Percentiles rank a stretch among this genome's conserved stretches.
Conservation (phyloP, 805 yeast genomes). For the Ogataea philodendri region DNA sequence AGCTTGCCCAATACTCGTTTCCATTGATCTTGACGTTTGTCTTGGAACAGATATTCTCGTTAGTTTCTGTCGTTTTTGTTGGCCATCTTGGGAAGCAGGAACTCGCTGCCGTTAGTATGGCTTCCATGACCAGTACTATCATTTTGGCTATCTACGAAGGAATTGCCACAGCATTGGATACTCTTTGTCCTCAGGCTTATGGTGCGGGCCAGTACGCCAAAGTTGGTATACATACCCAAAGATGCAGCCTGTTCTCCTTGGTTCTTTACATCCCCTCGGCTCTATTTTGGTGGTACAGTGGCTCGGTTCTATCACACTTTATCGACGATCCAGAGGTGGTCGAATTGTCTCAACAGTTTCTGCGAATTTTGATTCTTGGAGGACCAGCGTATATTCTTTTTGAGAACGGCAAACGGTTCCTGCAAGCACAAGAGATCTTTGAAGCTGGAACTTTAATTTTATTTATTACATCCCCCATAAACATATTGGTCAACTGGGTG, state of each 20-base stretch:
- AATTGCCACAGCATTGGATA: constrained; percentile 70
- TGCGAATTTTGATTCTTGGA: constrained; percentile 58
- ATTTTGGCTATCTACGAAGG: constrained; percentile 75
- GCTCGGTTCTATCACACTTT: constrained; percentile 41
- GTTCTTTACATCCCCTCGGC: constrained; percentile 58
- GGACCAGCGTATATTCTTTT: constrained; percentile 69
- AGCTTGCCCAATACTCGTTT: constrained; percentile 41
- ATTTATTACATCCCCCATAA: constrained; percentile 67
- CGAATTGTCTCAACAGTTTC: constrained; percentile 53
- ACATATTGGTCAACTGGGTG: constrained; percentile 61
- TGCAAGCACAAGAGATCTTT: constrained; percentile 77
- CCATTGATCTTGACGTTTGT: constrained; percentile 68
- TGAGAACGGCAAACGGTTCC: constrained; percentile 69
- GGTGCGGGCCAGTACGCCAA: constrained; percentile 61
- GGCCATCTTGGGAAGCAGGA: constrained; percentile 71
- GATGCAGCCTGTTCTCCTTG: constrained; percentile 65
- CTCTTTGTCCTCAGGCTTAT: constrained; percentile 76
- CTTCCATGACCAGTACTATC: constrained; percentile 78
- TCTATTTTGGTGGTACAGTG: constrained; percentile 61
- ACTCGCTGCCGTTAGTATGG: constrained; percentile 72
- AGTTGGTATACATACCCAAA: constrained; percentile 66
- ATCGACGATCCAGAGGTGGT: constrained; percentile 47
- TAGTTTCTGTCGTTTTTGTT: constrained; percentile 76
- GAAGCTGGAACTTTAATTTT: constrained; percentile 75
- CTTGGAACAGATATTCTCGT: constrained; percentile 56